A percentile compares a stretch with the other conserved stretches of the same genome.
phyloP scores from a whole-genome alignment of 192 early-diverging fungal genomes.

The Neocallimastix lanati region DNA sequence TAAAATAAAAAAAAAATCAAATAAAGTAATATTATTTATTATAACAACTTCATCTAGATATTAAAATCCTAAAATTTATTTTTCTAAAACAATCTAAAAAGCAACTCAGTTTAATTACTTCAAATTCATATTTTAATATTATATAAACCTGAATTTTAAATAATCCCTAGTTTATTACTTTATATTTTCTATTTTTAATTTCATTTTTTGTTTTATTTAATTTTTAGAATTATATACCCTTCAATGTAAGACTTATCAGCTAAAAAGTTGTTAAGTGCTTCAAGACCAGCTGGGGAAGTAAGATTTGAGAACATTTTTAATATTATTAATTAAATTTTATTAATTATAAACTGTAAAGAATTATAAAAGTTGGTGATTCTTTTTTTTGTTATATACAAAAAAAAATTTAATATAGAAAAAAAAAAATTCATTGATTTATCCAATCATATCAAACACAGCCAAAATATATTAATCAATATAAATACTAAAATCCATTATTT shows the following conservation, averaged over 20 bases:
- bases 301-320: constrained; percentile 1
- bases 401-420: neutral
- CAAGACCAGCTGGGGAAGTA: constrained; percentile 4
- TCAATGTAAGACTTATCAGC: constrained; percentile 1
- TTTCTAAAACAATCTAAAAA: too few species aligned
- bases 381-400: neutral
- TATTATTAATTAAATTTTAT: neutral
- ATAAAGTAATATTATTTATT: too few species aligned
- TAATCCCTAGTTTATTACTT: too few species aligned
- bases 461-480: neutral
- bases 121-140: too few species aligned
- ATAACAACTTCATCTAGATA: too few species aligned
- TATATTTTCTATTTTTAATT: neutral
- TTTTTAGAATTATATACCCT: constrained; percentile 21
- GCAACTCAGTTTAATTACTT: too few species aligned
- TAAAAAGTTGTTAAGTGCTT: constrained; percentile 4
- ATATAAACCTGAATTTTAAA: too few species aligned
- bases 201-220: constrained; percentile 14
- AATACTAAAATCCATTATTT: too few species aligned
- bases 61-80: too few species aligned
- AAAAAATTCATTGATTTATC: neutral
- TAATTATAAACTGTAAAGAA: neutral
- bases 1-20: too few species aligned
- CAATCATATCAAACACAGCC: neutral
- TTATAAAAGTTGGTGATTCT: neutral